phyloP scores from a whole-genome alignment of 106 monocot genomes.

The Apostasia ramifera region DNA sequence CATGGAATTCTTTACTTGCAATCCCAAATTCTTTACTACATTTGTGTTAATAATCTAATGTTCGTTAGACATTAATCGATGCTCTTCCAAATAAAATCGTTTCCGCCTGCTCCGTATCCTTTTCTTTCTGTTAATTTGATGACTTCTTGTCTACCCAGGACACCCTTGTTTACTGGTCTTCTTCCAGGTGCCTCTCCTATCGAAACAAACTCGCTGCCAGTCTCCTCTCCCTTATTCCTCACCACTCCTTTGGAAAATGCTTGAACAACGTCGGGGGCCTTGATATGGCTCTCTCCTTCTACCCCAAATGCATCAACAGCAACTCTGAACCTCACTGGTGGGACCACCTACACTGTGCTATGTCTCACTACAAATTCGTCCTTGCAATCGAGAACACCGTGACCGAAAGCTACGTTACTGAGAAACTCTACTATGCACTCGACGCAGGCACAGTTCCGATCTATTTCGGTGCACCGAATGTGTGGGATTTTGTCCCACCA shows the following conservation, averaged over 20 bases:
- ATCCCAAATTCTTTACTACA: no score
- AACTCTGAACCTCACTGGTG: constrained; percentile 45
- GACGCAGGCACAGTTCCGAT: constrained; percentile 88
- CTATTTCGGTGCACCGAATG: constrained; percentile 92
- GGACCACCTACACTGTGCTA: constrained; percentile 91
- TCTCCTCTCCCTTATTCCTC: constrained; percentile 64
- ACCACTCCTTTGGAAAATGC: constrained; percentile 98
- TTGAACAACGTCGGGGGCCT: constrained; percentile 81
- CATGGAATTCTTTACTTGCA: no score
- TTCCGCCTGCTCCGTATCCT: no score
- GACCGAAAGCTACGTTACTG: constrained; percentile 81
- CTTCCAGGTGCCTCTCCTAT: constrained; percentile 73
- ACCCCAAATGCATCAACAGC: constrained; percentile 58
- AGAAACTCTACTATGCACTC: constrained; percentile 88
- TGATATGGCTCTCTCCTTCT: constrained; percentile 57
- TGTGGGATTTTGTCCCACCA: constrained; percentile 90
- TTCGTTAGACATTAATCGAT: no score
- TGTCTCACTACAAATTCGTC: constrained; percentile 95
- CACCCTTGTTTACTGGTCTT: constrained; percentile 89
- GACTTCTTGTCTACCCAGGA: constrained; percentile 27
- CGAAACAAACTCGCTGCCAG: constrained; percentile 53
- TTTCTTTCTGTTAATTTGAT: no score
- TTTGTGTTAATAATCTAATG: no score
- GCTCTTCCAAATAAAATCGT: no score
- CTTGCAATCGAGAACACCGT: constrained; percentile 91